phyloP scores from a whole-genome alignment of 2,329 filamentous ascomycete species.

The Alternaria postmessia region DNA sequence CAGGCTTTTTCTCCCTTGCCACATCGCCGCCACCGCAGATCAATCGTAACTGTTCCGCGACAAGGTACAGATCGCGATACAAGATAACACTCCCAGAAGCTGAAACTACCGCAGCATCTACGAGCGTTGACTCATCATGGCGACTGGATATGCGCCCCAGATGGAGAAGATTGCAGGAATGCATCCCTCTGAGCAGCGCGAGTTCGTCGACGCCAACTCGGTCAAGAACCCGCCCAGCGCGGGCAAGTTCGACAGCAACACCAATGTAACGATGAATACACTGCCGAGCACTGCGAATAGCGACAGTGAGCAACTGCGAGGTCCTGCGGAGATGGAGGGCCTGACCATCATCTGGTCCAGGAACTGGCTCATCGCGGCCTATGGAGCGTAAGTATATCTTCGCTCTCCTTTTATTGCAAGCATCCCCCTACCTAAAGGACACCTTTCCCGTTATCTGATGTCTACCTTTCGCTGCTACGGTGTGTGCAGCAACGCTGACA shows the following conservation, averaged over 20 bases:
- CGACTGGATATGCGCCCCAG: conserved; percentile 12
- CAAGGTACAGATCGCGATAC: background rate
- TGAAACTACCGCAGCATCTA: background rate
- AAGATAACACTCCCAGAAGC: background rate
- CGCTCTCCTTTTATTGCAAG: background rate
- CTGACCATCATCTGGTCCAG: conserved; percentile 54
- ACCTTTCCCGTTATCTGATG: background rate
- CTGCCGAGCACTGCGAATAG: background rate
- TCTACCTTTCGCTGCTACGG: background rate
- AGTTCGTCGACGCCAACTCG: conserved; percentile 4
- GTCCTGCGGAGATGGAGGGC: conserved; percentile 51
- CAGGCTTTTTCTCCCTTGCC: background rate
- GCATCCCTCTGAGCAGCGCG: conserved; percentile 5
- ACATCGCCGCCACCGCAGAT: background rate
- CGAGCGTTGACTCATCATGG: background rate
- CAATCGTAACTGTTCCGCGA: background rate
- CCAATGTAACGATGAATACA: background rate
- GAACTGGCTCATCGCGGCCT: conserved; percentile 51
- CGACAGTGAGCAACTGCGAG: conserved; percentile 14
- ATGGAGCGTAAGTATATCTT: conserved; percentile 28
- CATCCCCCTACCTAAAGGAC: background rate
- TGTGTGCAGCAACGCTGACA: background rate
- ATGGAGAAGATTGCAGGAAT: conserved; percentile 15
- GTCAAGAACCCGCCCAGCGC: background rate
- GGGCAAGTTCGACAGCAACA: background rate